Percentiles rank a stretch among this genome's conserved stretches.
phyloP scores from a whole-genome alignment of 2,329 filamentous ascomycete species.

The Nemania diffusa region DNA sequence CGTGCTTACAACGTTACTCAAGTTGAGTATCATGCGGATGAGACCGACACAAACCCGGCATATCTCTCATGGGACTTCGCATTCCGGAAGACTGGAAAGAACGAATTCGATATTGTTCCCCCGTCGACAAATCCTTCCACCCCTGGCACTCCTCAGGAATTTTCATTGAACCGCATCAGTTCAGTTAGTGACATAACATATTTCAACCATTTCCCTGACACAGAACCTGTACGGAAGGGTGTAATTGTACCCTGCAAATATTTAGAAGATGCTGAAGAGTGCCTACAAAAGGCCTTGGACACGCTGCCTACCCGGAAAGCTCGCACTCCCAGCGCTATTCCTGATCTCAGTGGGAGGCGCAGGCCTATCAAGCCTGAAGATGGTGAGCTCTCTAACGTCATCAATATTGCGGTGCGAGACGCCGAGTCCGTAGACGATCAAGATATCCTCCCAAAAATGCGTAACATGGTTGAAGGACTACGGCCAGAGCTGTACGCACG shows the following conservation, averaged over 20 bases:
- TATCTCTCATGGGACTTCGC: slow-evolving; percentile 97
- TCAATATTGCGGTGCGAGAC: slow-evolving; percentile 92
- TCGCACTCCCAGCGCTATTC: slow-evolving; percentile 68
- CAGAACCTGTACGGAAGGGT: slow-evolving; percentile 88
- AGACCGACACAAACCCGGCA: slow-evolving; percentile 68
- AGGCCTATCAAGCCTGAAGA: slow-evolving; percentile 66
- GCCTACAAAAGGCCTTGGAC: slow-evolving; percentile 84
- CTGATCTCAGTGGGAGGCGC: slow-evolving; percentile 79
- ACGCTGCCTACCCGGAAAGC: slow-evolving; percentile 77
- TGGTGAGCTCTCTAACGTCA: slow-evolving; percentile 88
- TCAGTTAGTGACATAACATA: slow-evolving; percentile 98
- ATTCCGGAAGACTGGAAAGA: slow-evolving; percentile 90
- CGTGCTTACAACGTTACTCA: slow-evolving; percentile 92
- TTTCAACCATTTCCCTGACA: slow-evolving; percentile 75
- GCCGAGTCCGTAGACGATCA: slow-evolving; percentile 84
- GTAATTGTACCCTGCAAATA: slow-evolving; percentile 94
- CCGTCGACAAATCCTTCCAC: slow-evolving; percentile 85
- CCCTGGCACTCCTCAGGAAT: slow-evolving; percentile 77
- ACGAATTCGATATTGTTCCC: slow-evolving; percentile 85
- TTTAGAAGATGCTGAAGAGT: slow-evolving; percentile 92
- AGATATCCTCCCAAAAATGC: slow-evolving; percentile 81
- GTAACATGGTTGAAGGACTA: slow-evolving; percentile 78
- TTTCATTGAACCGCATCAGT: slow-evolving; percentile 81
- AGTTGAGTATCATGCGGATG: slow-evolving; percentile 87
- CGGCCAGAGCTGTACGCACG: slow-evolving; percentile 85